Evolutionary conservation across 805 yeast genomes (phyloP), one percentile per base, ranked within the genome.

Genomic region (Spathaspora gorwiae): DNA sequence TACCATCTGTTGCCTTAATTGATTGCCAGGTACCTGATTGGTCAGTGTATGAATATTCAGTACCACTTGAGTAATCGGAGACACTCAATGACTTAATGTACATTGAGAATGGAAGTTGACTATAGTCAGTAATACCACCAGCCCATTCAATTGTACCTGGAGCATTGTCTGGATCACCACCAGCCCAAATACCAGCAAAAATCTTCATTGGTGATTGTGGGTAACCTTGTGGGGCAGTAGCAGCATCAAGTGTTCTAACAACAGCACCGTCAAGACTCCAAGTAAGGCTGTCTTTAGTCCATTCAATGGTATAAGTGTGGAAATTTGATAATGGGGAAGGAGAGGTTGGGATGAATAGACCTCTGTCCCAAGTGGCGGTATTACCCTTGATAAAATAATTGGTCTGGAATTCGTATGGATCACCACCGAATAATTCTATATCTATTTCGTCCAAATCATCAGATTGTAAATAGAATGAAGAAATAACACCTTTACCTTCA

Each of bases 381-480:
- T 83, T 68, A 48, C 96, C 97, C 61, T 90, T 85, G 33, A 89
- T 79, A 69, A 88, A 90, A 63, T 65, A 90, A 61, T 86, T 86
- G 26, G 90, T 73, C 66, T 87, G 95, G 54, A 85, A 80, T 60
- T 87, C 83, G 36, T 79, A 73, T 26, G 72, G 71, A 59, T 90
- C 95, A 40, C 87, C 81, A 14, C 97, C 97, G 38, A 86, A 72
- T 83, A 94, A 85, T 64, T 90, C 97, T 40, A 86, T 59, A 66
- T 90, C 97, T 39, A 90, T 81, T 66, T 90, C 97, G 65, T 90
- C 97, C 51, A 84, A 70, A 56, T 85, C 96, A 61, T 90, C 97
- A 37, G 77, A 69, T 59, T 88, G 95, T 44, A 90, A 72, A 52
- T 83, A 87, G 53, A 90, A 80, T 2, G 94, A 83, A 0, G 96